phyloP scores from a whole-genome alignment of 495 filamentous ascomycete genomes.

The Aeminium ludgeri region DNA sequence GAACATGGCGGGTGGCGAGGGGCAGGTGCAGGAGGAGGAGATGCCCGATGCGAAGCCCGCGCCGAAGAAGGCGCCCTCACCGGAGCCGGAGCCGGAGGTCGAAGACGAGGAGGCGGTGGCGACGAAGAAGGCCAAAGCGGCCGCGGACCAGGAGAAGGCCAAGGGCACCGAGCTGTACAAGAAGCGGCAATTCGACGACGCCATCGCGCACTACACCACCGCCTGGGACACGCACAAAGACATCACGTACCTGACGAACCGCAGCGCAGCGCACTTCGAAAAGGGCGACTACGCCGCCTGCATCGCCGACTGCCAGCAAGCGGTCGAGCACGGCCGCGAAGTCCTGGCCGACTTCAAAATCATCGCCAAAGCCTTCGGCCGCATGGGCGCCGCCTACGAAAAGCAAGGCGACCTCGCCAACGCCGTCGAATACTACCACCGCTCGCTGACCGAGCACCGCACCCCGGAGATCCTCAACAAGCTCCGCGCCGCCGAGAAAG shows the following conservation, averaged over 20 bases:
- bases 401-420: conserved; percentile 63
- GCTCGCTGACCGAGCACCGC: conserved; percentile 87
- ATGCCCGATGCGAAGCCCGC: conserved; percentile 55
- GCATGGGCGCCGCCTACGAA: conserved; percentile 81
- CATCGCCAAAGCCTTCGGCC: conserved; percentile 85
- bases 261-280: conserved; percentile 85
- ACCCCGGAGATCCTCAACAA: conserved; percentile 87
- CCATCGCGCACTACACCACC: conserved; percentile 87
- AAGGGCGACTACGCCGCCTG: conserved; percentile 80
- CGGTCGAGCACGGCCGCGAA: conserved; percentile 73
- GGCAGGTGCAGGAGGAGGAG: conserved; percentile 54
- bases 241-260: conserved; percentile 93
- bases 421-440: conserved; percentile 82
- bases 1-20: conserved; percentile 23
- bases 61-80: conserved; percentile 38
- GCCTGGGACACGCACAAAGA: conserved; percentile 93
- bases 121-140: conserved; percentile 78
- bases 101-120: conserved; percentile 66
- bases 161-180: conserved; percentile 93
- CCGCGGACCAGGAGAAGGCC: conserved; percentile 86
- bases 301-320: conserved; percentile 73
- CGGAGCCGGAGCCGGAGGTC: conserved; percentile 45
- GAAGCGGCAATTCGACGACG: conserved; percentile 87
- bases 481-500: conserved; percentile 82
- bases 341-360: conserved; percentile 89